Conservation (phyloP, 2,329 filamentous ascomycete species). For the Phoma sp. region DNA sequence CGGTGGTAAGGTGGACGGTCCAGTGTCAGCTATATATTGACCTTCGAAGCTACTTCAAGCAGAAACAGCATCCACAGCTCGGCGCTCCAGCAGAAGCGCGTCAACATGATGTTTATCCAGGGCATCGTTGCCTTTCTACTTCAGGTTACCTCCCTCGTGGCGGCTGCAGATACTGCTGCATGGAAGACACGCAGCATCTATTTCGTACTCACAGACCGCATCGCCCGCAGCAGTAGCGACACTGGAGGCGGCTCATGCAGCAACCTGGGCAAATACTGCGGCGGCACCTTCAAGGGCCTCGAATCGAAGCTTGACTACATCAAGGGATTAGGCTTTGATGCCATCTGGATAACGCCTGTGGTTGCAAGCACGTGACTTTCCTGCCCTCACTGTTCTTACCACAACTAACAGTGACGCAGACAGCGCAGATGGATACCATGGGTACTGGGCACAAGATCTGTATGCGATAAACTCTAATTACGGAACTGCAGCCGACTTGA, state of each 20-base stretch:
- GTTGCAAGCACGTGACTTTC: constrained; percentile 34
- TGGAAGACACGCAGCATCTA: constrained; percentile 49
- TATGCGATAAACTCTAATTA: constrained; percentile 58
- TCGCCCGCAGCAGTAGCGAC: constrained; percentile 44
- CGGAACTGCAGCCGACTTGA: constrained; percentile 56
- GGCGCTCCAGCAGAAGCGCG: background rate
- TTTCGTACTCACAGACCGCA: constrained; percentile 46
- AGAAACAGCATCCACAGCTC: background rate
- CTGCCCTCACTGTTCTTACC: background rate
- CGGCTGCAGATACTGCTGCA: constrained; percentile 39
- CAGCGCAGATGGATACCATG: constrained; percentile 58
- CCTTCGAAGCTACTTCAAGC: background rate
- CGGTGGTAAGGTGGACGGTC: constrained; percentile 2
- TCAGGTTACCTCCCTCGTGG: constrained; percentile 25
- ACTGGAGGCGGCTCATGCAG: constrained; percentile 39
- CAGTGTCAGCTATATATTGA: constrained; percentile 14
- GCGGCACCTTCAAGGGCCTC: constrained; percentile 59
- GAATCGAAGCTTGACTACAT: constrained; percentile 60
- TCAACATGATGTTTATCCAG: constrained; percentile 29
- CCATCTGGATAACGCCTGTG: constrained; percentile 55
- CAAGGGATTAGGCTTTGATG: constrained; percentile 57
- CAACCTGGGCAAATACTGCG: constrained; percentile 53
- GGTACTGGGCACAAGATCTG: constrained; percentile 58
- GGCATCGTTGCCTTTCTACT: constrained; percentile 23
- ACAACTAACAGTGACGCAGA: constrained; percentile 17